These are phyloP conservation scores for Clarireedia hainanense DNA, from an alignment of 2,329 filamentous ascomycete genomes.

Conservation along the genomic window DNA sequence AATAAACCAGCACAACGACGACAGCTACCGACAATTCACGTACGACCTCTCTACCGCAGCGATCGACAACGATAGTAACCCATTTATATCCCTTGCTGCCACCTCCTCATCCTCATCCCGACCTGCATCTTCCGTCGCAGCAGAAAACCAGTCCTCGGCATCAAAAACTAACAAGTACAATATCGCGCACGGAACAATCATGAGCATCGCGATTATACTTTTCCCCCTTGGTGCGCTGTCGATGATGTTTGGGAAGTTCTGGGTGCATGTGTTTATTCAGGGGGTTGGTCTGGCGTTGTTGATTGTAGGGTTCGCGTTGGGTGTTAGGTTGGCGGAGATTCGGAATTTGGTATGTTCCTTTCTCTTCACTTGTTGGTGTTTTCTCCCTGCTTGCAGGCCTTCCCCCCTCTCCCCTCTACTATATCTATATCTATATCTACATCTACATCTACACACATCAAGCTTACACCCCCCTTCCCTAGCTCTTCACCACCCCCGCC, in stretches of 20 bases:
- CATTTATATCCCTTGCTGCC: constrained; percentile 15
- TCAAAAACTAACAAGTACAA: constrained; percentile 9
- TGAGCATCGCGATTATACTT: constrained; percentile 48
- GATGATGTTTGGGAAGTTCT: constrained; percentile 46
- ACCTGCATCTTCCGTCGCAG: constrained; percentile 2
- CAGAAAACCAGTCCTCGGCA: neutral
- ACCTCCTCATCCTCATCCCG: constrained; percentile 4
- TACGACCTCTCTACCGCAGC: constrained; percentile 22
- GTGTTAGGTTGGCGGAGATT: constrained; percentile 40
- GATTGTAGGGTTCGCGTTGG: constrained; percentile 56
- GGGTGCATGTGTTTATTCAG: constrained; percentile 50
- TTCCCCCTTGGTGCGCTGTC: constrained; percentile 53
- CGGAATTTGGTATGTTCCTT: constrained; percentile 34
- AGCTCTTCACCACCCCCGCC: constrained; percentile 29
- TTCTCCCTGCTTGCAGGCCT: neutral
- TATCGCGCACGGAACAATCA: constrained; percentile 48
- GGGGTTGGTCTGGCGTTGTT: constrained; percentile 45
- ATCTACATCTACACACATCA: too few relatives aligned
- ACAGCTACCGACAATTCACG: constrained; percentile 13
- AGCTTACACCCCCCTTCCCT: too few relatives aligned
- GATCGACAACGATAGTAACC: constrained; percentile 18
- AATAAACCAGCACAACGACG: constrained; percentile 16
- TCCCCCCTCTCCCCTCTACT: neutral
- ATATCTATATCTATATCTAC: neutral
- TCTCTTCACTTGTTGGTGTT: constrained; percentile 1